Percentiles rank a stretch among this genome's conserved stretches.
phyloP scores from a whole-genome alignment of 345 rosid genomes.

The Sonneratia caseolaris region DNA sequence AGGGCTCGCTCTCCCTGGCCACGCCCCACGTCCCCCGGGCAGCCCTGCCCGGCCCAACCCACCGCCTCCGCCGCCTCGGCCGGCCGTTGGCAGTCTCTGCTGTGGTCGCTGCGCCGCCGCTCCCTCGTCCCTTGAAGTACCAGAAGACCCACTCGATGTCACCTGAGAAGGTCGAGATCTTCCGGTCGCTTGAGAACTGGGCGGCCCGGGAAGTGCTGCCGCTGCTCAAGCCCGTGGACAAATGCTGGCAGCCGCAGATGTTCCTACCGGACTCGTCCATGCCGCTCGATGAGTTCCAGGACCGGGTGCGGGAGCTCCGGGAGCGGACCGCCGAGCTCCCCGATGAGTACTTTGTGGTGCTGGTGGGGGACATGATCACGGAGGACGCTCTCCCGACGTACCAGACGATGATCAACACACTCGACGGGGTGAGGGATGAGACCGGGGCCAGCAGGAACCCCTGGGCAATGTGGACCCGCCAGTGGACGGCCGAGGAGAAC shows the following conservation, averaged over 20 bases:
- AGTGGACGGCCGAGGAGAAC: conserved; percentile 78
- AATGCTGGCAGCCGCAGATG: conserved; percentile 60
- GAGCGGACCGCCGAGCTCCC: conserved; percentile 44
- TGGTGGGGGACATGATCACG: conserved; percentile 81
- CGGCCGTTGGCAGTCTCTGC: conserved; percentile 17
- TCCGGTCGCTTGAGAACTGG: conserved; percentile 62
- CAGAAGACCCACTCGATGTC: conserved; percentile 54
- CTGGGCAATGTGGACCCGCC: conserved; percentile 70
- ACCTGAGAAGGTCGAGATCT: conserved; percentile 44
- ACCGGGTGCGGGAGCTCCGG: conserved; percentile 45
- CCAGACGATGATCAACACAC: conserved; percentile 60
- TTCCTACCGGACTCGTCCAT: conserved; percentile 46
- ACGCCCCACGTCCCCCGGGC: conserved; percentile 8
- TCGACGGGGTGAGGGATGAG: conserved; percentile 67
- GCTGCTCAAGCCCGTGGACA: conserved; percentile 57
- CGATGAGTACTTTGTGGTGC: conserved; percentile 62
- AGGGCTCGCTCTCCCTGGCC: conserved; percentile 18
- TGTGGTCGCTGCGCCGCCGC: conserved; percentile 21
- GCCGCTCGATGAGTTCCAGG: conserved; percentile 34
- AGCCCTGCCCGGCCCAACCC: conserved; percentile 2
- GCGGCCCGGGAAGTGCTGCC: conserved; percentile 39
- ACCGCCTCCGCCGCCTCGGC: conserved; percentile 8
- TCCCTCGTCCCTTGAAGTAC: conserved; percentile 9
- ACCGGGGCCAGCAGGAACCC: conserved; percentile 60
- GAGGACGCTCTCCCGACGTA: conserved; percentile 77